A percentile compares a stretch with the other conserved stretches of the same genome.
Evolutionary conservation across 352 stramenopile species (phyloP).

Genomic region (Blastocystis sp.): DNA sequence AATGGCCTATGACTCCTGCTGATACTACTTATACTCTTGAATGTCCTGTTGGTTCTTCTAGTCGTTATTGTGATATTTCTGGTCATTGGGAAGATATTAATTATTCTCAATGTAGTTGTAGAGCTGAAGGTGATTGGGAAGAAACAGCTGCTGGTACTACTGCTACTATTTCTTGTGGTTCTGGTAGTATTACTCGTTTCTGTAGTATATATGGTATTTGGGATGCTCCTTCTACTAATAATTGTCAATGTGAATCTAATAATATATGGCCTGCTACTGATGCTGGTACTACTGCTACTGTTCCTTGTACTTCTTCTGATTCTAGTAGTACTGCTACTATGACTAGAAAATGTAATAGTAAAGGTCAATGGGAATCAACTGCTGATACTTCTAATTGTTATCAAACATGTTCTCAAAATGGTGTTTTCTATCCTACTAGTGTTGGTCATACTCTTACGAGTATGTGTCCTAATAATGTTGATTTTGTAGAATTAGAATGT

Average conservation of each 20-base stretch:
- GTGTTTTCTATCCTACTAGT: too few species aligned
- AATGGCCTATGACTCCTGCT: conserved; percentile 24
- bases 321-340: neutral
- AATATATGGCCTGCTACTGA: conserved; percentile 27
- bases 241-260: too few species aligned
- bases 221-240: neutral
- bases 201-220: conserved; percentile 9
- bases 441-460: too few species aligned
- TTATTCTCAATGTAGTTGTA: neutral
- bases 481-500: too few species aligned
- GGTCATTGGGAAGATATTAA: conserved; percentile 29
- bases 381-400: too few species aligned
- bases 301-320: conserved; percentile 25
- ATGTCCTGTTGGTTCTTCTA: conserved; percentile 1
- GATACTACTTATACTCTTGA: neutral
- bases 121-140: conserved; percentile 3
- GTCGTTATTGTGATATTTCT: conserved; percentile 6
- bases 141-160: conserved; percentile 4
- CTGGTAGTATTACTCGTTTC: neutral
- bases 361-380: neutral
- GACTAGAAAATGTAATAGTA: neutral
- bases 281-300: neutral
- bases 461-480: too few species aligned
- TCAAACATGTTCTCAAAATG: too few species aligned
- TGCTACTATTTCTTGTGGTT: conserved; percentile 2